phyloP scores from a whole-genome alignment of 768 basidiomycete genomes.

The Podaxis pistillaris region DNA sequence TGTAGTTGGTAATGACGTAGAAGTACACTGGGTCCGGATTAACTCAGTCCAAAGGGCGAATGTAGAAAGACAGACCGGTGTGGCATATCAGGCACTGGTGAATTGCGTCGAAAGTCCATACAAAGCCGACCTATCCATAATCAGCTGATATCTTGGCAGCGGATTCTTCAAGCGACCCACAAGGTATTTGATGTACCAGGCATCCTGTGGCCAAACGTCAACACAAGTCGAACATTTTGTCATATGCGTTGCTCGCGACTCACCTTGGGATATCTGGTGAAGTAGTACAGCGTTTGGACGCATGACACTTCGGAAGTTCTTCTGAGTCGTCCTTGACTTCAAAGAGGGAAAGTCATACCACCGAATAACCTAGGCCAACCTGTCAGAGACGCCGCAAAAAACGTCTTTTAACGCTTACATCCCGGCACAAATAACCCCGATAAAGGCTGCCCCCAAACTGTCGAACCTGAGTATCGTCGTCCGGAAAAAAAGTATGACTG shows the following conservation, averaged over 20 bases:
- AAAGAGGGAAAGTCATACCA: slow-evolving; percentile 31
- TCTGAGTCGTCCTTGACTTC: neutral
- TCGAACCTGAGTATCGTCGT: slow-evolving; percentile 1
- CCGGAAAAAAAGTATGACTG: neutral
- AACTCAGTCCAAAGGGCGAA: neutral
- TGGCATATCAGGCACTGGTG: slow-evolving; percentile 58
- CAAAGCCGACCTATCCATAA: slow-evolving; percentile 39
- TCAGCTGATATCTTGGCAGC: neutral
- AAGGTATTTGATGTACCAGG: slow-evolving; percentile 51
- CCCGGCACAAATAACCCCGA: slow-evolving; percentile 48
- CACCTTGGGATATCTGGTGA: slow-evolving; percentile 43
- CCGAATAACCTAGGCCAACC: slow-evolving; percentile 43
- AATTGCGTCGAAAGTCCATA: slow-evolving; percentile 49
- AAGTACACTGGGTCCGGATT: slow-evolving; percentile 41
- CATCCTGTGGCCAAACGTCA: slow-evolving; percentile 30
- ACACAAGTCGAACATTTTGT: neutral
- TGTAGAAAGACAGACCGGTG: slow-evolving; percentile 32
- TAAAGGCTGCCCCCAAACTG: slow-evolving; percentile 51
- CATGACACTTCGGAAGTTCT: slow-evolving; percentile 41
- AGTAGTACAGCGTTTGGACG: slow-evolving; percentile 58
- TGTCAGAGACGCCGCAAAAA: neutral
- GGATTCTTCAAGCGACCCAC: slow-evolving; percentile 26
- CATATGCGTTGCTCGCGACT: slow-evolving; percentile 15
- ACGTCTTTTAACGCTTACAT: slow-evolving; percentile 30
- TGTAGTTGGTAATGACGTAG: slow-evolving; percentile 53